phyloP scores from a whole-genome alignment of 768 basidiomycete species.

The Nevesoporus exiguus region DNA sequence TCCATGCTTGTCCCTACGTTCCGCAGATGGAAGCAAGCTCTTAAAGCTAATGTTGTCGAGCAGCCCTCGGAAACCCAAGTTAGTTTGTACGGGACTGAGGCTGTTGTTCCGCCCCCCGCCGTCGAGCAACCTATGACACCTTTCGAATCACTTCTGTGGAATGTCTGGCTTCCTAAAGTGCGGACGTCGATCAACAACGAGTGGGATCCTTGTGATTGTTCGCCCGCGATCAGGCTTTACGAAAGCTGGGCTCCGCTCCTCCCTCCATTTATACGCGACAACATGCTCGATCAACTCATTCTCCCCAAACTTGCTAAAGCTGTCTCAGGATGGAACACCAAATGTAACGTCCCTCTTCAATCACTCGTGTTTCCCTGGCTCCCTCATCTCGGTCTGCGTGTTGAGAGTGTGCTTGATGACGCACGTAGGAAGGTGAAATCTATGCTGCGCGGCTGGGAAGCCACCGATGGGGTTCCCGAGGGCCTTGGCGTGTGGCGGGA shows the following conservation, averaged over 20 bases:
- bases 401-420: slow-evolving; percentile 84
- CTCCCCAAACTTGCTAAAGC: slow-evolving; percentile 88
- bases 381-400: slow-evolving; percentile 76
- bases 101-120: slow-evolving; percentile 28
- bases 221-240: slow-evolving; percentile 76
- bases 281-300: slow-evolving; percentile 92
- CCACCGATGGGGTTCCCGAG: slow-evolving; percentile 67
- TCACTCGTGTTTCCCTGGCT: slow-evolving; percentile 94
- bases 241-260: slow-evolving; percentile 87
- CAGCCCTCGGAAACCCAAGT: slow-evolving; percentile 44
- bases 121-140: slow-evolving; percentile 79
- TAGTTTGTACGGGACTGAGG: slow-evolving; percentile 54
- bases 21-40: slow-evolving; percentile 62
- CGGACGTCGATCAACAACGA: slow-evolving; percentile 93
- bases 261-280: slow-evolving; percentile 89
- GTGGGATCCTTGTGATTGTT: slow-evolving; percentile 74
- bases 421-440: slow-evolving; percentile 83
- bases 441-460: slow-evolving; percentile 70
- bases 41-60: slow-evolving; percentile 54
- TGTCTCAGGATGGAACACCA: slow-evolving; percentile 79
- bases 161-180: slow-evolving; percentile 93
- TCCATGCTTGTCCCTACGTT: slow-evolving; percentile 60
- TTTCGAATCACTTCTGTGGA: slow-evolving; percentile 93
- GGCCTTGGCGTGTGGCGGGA: slow-evolving; percentile 82
- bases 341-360: slow-evolving; percentile 60